phyloP scores from a whole-genome alignment of 495 filamentous ascomycete species.

The Podospora didyma region DNA sequence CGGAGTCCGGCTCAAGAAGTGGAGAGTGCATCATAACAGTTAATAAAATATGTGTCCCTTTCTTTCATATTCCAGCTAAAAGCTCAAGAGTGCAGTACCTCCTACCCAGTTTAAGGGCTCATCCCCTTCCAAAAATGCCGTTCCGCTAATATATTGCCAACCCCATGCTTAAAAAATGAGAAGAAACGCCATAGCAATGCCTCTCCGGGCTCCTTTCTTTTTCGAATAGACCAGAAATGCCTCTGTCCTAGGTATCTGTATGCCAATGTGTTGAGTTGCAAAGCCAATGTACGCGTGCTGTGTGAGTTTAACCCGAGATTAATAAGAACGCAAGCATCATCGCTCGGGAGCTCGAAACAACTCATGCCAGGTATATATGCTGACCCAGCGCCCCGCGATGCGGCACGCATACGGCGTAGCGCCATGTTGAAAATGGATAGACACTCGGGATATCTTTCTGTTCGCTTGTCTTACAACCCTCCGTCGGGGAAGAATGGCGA shows the following conservation, averaged over 20 bases:
- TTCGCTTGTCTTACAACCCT: neutral
- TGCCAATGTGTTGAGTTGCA: conserved; percentile 4
- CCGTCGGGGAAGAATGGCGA: conserved; percentile 46
- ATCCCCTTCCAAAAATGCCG: neutral
- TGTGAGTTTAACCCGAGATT: neutral
- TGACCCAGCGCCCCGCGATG: no score
- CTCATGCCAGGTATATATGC: no score
- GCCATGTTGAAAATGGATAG: neutral
- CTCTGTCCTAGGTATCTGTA: conserved; percentile 10
- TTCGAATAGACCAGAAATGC: conserved; percentile 12
- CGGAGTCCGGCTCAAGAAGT: no score
- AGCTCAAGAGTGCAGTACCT: no score
- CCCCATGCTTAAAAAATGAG: conserved; percentile 5
- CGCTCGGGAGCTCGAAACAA: neutral
- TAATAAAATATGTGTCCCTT: no score
- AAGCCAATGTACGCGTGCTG: neutral
- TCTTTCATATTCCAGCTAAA: no score
- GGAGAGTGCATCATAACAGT: no score
- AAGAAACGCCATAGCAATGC: conserved; percentile 28
- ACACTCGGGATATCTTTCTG: neutral
- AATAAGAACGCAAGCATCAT: neutral
- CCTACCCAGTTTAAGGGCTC: no score
- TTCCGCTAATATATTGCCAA: conserved; percentile 2
- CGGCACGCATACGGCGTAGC: no score
- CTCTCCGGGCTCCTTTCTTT: neutral